Conservation (phyloP, 2,329 filamentous ascomycete species). For the Calonectria ilicicola region DNA sequence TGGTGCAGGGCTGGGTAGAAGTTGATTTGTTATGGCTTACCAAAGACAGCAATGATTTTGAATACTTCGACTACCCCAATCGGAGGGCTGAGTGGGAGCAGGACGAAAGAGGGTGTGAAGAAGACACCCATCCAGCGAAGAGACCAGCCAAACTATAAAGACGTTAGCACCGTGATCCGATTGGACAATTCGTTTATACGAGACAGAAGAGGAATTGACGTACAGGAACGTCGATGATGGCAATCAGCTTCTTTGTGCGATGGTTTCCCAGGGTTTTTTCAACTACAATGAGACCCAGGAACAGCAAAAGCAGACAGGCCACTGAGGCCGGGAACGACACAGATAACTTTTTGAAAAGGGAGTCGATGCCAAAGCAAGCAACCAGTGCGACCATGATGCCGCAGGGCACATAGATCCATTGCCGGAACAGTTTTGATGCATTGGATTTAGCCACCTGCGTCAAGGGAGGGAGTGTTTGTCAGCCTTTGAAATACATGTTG, state of each 20-base stretch:
- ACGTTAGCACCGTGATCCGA: neutral
- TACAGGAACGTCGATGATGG: slow-evolving; percentile 66
- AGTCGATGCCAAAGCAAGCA: slow-evolving; percentile 57
- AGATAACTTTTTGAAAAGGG: slow-evolving; percentile 57
- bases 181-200: neutral
- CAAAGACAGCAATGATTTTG: slow-evolving; percentile 70
- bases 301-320: slow-evolving; percentile 67
- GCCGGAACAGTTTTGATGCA: slow-evolving; percentile 33
- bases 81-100: slow-evolving; percentile 66
- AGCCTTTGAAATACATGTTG: slow-evolving; percentile 1
- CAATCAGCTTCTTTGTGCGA: slow-evolving; percentile 60
- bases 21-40: slow-evolving; percentile 52
- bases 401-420: slow-evolving; percentile 64
- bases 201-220: slow-evolving; percentile 33
- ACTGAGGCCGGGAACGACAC: slow-evolving; percentile 71
- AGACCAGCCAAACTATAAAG: slow-evolving; percentile 64
- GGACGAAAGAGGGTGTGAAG: slow-evolving; percentile 70
- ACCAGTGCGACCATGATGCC: slow-evolving; percentile 55
- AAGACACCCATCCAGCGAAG: slow-evolving; percentile 70
- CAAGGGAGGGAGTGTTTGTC: neutral
- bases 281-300: slow-evolving; percentile 60
- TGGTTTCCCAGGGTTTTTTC: slow-evolving; percentile 61
- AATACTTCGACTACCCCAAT: slow-evolving; percentile 66
- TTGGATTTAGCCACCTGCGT: slow-evolving; percentile 33
- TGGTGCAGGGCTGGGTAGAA: neutral